Base-by-base conservation (phyloP, 495 filamentous ascomycete genomes). In the Xylaria cubensis region DNA sequence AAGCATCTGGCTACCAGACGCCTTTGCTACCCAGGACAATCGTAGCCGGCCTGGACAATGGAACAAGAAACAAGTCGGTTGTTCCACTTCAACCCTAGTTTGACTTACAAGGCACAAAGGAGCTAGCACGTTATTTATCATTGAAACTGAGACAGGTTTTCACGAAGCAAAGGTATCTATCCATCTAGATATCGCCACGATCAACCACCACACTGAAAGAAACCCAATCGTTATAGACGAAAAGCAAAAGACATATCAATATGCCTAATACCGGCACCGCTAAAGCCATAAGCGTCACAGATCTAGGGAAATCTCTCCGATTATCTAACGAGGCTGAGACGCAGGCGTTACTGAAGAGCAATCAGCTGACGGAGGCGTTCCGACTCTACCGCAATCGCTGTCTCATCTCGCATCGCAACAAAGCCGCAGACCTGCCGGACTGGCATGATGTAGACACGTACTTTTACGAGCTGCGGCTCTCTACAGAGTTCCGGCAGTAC, bases 361-460 rank as follows among this genome's bases (percentile, higher is more conserved):
- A 46, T 36, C 39, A 29, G 39, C 4, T 69, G 1, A 55, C 15
- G 1, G 66, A 69, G 9, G 53, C 66, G 19, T 69, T 46, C 41
- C 66, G 66, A 2, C 21, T 69, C 4, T 69, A 58, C 51, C 66
- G 66, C 5, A 69, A 69, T 24, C 51, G 66, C 1, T 69, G 66
- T 26, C 66, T 69, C 53, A 53, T 69, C 48, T 59, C 66, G 7
- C 1, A 36, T 4, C 46, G 10, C 2, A 29, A 0, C 36, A 3
- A 15, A 10, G 21, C 24, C n/a, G 21, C 48, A 15, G 0, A 15
- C 21, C 15, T 69, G 12, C 66, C 66, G 0, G 53, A 69, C 53
- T 69, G 66, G 66, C 53, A 69, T 15, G 66, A 58, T 17, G 51
- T 69, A 1, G 66, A 69, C 41, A 50, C 53, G 21, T 69, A 32